Evolutionary conservation across 208 protist genomes (phyloP).

Genomic region (Acanthamoeba royreba): DNA sequence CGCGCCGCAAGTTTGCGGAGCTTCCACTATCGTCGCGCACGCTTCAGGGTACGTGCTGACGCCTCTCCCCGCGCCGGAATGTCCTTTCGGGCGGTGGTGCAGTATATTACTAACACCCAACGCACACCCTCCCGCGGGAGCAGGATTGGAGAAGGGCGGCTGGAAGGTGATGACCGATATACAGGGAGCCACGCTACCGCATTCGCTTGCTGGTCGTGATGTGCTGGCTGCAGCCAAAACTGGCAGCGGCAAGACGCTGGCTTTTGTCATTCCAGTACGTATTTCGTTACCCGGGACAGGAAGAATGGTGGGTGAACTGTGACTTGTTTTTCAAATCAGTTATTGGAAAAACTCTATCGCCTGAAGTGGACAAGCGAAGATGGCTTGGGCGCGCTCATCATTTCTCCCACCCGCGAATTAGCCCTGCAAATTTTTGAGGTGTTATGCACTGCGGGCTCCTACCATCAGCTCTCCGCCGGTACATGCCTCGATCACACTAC

Average conservation of each 20-base stretch:
- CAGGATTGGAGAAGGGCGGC: not conserved
- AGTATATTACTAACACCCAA: not conserved
- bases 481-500: not conserved
- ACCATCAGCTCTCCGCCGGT: slow-evolving; percentile 85
- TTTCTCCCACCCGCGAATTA: slow-evolving; percentile 98
- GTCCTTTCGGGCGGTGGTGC: not conserved
- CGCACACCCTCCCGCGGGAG: too few species aligned
- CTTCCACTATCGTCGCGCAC: slow-evolving; percentile 47
- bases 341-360: slow-evolving; percentile 91
- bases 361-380: slow-evolving; percentile 87
- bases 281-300: not conserved
- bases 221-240: slow-evolving; percentile 98
- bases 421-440: slow-evolving; percentile 98
- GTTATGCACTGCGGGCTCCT: slow-evolving; percentile 89
- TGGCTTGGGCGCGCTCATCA: slow-evolving; percentile 95
- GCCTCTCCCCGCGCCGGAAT: not conserved
- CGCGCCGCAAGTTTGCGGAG: not conserved
- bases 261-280: slow-evolving; percentile 94
- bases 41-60: not conserved
- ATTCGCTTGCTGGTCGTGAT: slow-evolving; percentile 93
- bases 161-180: slow-evolving; percentile 90
- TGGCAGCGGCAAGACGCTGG: slow-evolving; percentile 97
- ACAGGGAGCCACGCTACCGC: slow-evolving; percentile 92
- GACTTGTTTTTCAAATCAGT: not conserved
- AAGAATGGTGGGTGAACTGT: not conserved